These are phyloP conservation scores for Aspergillus sp. DNA, from an alignment of 2,329 filamentous ascomycete species.

Conservation along the genomic window DNA sequence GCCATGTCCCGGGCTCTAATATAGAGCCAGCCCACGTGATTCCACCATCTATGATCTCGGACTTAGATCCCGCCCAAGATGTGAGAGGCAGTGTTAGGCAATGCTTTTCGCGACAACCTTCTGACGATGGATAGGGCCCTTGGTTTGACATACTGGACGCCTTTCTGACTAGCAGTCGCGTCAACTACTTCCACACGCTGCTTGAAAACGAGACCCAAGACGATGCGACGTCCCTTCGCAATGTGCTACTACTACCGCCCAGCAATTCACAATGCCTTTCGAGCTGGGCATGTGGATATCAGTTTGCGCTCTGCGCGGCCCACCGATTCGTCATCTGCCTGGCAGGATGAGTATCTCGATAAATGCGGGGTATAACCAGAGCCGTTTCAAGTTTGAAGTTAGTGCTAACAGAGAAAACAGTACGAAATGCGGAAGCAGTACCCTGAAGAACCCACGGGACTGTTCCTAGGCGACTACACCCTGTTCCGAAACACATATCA, in stretches of 20 bases:
- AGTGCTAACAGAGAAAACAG: neutral
- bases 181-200: neutral
- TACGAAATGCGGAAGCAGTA: neutral
- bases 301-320: neutral
- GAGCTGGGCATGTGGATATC: neutral
- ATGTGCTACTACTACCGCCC: neutral
- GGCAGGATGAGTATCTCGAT: neutral
- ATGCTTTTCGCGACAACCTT: too few species aligned
- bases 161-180: neutral
- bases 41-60: neutral
- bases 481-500: neutral
- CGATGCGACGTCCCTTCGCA: neutral
- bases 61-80: neutral
- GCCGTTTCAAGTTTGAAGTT: too few species aligned
- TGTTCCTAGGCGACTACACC: neutral
- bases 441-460: neutral
- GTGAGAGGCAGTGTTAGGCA: neutral
- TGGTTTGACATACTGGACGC: neutral
- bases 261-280: slow-evolving; percentile 5
- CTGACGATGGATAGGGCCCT: neutral
- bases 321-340: neutral
- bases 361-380: neutral
- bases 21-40: slow-evolving; percentile 1
- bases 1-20: neutral
- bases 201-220: neutral